These are phyloP conservation scores for Polyporus arcularius DNA, from an alignment of 768 basidiomycete genomes.

Conservation along the genomic window DNA sequence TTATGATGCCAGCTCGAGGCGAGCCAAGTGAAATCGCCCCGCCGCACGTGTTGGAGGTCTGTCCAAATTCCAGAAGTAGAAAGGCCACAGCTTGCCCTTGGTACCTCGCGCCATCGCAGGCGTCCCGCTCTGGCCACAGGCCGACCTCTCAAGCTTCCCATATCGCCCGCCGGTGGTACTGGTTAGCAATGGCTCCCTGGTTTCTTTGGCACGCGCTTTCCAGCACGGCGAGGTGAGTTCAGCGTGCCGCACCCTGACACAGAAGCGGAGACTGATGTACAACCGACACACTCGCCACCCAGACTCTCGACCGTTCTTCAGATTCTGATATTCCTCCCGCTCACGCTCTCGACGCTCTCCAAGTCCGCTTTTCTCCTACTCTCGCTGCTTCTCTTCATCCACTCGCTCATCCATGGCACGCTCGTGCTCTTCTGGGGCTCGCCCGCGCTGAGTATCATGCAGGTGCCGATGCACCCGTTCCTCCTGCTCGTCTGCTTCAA, in stretches of 20 bases:
- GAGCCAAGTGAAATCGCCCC: neutral
- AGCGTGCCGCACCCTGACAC: neutral
- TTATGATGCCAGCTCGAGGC: neutral
- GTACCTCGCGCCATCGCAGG: conserved; percentile 7
- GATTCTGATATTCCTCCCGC: conserved; percentile 80
- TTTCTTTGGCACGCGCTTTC: conserved; percentile 66
- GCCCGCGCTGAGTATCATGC: conserved; percentile 69
- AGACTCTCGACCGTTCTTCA: conserved; percentile 79
- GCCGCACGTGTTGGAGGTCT: conserved; percentile 7
- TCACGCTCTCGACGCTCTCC: conserved; percentile 83
- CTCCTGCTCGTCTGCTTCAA: conserved; percentile 87
- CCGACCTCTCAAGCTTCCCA: conserved; percentile 11
- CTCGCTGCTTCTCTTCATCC: conserved; percentile 73
- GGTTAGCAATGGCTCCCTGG: conserved; percentile 53
- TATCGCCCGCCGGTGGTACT: conserved; percentile 17
- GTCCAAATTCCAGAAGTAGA: neutral
- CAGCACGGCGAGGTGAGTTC: conserved; percentile 57
- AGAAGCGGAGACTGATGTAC: neutral
- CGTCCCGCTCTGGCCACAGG: conserved; percentile 11
- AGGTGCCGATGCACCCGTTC: conserved; percentile 86
- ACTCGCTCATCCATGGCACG: conserved; percentile 83
- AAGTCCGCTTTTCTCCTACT: conserved; percentile 78
- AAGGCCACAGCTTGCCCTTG: neutral
- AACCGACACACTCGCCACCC: conserved; percentile 15
- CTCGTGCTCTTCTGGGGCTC: conserved; percentile 73